Evolutionary conservation across 129 eudicot genomes (phyloP), one percentile per base, ranked within the genome.

Genomic region (Oenanthe sinensis): DNA sequence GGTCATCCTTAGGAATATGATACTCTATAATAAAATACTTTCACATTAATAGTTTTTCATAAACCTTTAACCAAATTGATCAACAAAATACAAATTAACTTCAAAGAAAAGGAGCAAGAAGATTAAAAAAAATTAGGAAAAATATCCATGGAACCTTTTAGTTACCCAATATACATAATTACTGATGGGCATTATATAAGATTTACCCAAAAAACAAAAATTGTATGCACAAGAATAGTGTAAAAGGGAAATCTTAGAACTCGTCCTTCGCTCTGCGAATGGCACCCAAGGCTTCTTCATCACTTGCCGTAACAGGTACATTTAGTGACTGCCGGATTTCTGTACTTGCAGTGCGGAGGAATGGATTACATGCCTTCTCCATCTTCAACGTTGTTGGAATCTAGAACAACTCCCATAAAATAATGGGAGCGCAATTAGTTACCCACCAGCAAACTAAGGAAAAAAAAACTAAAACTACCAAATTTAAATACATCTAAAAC

Each of bases 301-400:
- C 98, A 73, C 84, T 87, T 42, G 93, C 93, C 24, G 87, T 76
- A 47, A 68, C 85, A n/a, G 93, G 85, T 81, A 94, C 85, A 42
- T 87, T 88, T 72, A 94, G 80, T 14, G 87, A 75, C 74, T 63
- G 46, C 28, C 98, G 88, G 68, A 94, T 94, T 85, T 88, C 98
- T 50, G 43, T 67, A 79, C 97, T 94, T 79, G 98, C 82, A 39
- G 96, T 85, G 54, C 98, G 98, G 72, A 94, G 88, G 82, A 91
- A 94, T 4, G 98, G 98, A 81, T 94, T 94, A 40, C 97, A 94
- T 43, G 78, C 75, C 85, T 94, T 91, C 82, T 94, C 98, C 81
- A 54, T 87, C 85, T 85, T 89, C 58, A 94, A 81, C 0, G 93
- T 86, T 44, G 97, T 91, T 76, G 98, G 98, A 81, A 94, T 88